A percentile compares a stretch with the other conserved stretches of the same genome.
These are phyloP conservation scores for Fusarium siculi DNA, from an alignment of 2,329 filamentous ascomycete species.

Conservation along the genomic window DNA sequence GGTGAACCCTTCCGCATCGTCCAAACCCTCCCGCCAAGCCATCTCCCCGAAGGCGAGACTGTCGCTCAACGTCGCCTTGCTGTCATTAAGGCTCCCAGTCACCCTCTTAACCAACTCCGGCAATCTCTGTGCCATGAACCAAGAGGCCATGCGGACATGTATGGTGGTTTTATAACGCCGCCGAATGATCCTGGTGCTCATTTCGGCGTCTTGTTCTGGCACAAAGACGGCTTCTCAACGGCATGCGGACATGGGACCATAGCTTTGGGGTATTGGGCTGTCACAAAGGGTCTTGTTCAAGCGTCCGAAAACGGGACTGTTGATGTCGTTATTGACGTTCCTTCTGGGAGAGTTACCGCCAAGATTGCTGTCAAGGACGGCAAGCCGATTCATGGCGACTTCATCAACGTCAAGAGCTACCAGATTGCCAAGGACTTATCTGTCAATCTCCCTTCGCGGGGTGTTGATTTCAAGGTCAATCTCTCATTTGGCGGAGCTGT, in stretches of 20 bases:
- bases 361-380: neutral
- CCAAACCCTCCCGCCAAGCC: constrained; percentile 3
- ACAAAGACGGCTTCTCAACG: constrained; percentile 45
- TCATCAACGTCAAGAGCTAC: constrained; percentile 34
- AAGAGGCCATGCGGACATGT: constrained; percentile 39
- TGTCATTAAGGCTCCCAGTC: neutral
- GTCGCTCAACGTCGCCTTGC: constrained; percentile 16
- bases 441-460: neutral
- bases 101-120: constrained; percentile 23
- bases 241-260: constrained; percentile 45
- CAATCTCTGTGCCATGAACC: constrained; percentile 35
- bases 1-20: constrained; percentile 44
- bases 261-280: constrained; percentile 43
- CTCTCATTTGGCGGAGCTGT: constrained; percentile 28
- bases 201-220: constrained; percentile 45
- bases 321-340: constrained; percentile 34
- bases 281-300: constrained; percentile 6
- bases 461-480: neutral
- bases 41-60: constrained; percentile 4
- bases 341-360: constrained; percentile 21
- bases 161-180: constrained; percentile 41
- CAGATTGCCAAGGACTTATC: constrained; percentile 11
- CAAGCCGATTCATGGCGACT: constrained; percentile 17
- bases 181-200: constrained; percentile 35
- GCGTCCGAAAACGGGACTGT: neutral